phyloP scores from a whole-genome alignment of 2,329 filamentous ascomycete genomes.

The Rutstroemia sp. region DNA sequence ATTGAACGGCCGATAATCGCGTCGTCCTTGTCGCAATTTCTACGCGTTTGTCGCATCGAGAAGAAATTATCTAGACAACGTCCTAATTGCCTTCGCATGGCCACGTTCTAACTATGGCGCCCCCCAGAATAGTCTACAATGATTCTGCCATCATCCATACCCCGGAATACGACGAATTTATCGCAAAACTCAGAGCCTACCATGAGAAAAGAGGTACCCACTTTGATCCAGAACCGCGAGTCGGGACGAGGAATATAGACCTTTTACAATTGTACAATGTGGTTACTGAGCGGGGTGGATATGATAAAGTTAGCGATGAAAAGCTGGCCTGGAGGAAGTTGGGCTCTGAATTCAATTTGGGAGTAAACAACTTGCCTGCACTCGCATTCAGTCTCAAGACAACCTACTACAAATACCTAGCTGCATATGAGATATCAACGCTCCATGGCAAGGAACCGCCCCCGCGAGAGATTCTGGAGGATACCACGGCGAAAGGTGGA shows the following conservation, averaged over 20 bases:
- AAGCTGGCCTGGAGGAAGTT: conserved; percentile 82
- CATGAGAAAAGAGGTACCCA: conserved; percentile 72
- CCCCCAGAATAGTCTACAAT: conserved; percentile 17
- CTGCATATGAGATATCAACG: conserved; percentile 77
- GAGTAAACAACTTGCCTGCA: conserved; percentile 69
- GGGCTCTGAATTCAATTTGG: conserved; percentile 65
- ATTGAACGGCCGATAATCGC: conserved; percentile 9
- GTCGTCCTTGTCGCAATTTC: conserved; percentile 10
- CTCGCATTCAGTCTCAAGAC: conserved; percentile 81
- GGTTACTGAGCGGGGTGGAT: conserved; percentile 71
- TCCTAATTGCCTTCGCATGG: conserved; percentile 15
- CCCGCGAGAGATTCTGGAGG: conserved; percentile 80
- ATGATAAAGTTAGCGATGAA: conserved; percentile 75
- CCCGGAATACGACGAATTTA: conserved; percentile 71
- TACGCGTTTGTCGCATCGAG: conserved; percentile 10
- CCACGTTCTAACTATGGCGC: conserved; percentile 21
- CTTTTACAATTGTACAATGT: conserved; percentile 71
- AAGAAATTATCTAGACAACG: neutral
- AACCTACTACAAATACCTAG: conserved; percentile 83
- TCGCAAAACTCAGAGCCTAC: conserved; percentile 63
- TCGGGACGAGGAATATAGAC: conserved; percentile 70
- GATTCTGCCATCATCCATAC: conserved; percentile 35
- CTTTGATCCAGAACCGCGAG: conserved; percentile 74
- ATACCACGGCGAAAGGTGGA: conserved; percentile 69
- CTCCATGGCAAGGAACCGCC: conserved; percentile 75